Percentiles rank a stretch among this genome's conserved stretches.
Conservation (phyloP, 805 yeast genomes). For the Yarrowia divulgata region DNA sequence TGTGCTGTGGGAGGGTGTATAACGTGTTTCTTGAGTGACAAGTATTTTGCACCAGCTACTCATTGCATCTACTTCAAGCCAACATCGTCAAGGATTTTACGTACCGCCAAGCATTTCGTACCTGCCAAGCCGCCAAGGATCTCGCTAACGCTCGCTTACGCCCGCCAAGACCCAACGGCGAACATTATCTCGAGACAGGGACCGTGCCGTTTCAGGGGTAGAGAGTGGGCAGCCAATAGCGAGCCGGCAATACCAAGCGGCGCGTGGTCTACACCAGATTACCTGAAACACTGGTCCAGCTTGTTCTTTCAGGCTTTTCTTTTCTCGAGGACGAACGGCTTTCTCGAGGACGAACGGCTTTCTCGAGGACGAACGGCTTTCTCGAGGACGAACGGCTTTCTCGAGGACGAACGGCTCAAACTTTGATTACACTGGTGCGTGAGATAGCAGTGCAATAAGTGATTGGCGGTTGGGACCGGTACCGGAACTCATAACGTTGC, state of each 20-base stretch:
- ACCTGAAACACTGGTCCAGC: background rate
- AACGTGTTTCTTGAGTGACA: background rate
- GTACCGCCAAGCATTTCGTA: background rate
- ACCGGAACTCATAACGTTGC: no score
- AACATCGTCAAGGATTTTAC: no score
- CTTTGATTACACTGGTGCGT: background rate
- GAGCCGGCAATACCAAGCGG: background rate
- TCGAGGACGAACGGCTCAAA: background rate
- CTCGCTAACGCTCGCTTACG: no score
- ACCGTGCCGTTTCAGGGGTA: constrained; percentile 2
- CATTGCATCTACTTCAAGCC: no score
- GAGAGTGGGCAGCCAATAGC: background rate
- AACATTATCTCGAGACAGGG: background rate
- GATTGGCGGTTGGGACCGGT: background rate
- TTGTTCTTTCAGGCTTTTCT: background rate
- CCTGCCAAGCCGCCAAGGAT: background rate
- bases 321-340: background rate
- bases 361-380: background rate
- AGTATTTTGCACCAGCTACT: no score
- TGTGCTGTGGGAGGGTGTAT: background rate
- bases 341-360: background rate
- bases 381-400: background rate
- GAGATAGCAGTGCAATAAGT: constrained; percentile 2
- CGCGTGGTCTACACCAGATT: background rate
- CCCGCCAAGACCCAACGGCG: background rate